These are phyloP conservation scores for Helminthosporium solani DNA, from an alignment of 2,329 filamentous ascomycete species.

Conservation along the genomic window DNA sequence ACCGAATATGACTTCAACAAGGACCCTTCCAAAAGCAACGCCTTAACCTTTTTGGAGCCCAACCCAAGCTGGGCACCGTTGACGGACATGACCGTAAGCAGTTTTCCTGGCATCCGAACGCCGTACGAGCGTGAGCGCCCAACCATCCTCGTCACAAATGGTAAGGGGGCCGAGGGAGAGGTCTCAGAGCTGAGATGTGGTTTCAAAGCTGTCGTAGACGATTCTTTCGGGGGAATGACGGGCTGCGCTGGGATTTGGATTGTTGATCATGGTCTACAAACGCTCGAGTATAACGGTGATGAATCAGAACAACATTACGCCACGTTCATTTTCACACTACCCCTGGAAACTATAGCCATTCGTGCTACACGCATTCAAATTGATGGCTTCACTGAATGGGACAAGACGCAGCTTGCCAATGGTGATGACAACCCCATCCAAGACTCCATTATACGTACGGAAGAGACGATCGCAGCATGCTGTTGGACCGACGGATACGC, in stretches of 20 bases:
- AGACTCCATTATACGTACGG: conserved; percentile 28
- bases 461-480: conserved; percentile 37
- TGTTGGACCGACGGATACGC: conserved; percentile 19
- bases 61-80: conserved; percentile 64
- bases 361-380: conserved; percentile 26
- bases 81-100: conserved; percentile 48
- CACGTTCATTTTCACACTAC: conserved; percentile 41
- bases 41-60: conserved; percentile 54
- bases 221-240: conserved; percentile 29
- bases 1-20: conserved; percentile 52
- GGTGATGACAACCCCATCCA: conserved; percentile 21
- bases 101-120: conserved; percentile 20
- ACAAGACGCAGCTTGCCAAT: conserved; percentile 20
- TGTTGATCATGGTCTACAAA: conserved; percentile 32
- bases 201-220: conserved; percentile 40
- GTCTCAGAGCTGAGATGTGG: conserved; percentile 48
- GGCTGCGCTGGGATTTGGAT: conserved; percentile 43
- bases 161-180: conserved; percentile 46
- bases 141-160: conserved; percentile 44
- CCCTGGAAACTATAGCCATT: conserved; percentile 31
- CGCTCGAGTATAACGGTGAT: conserved; percentile 27
- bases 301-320: conserved; percentile 32
- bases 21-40: conserved; percentile 49
- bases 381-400: conserved; percentile 23
- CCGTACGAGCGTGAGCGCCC: conserved; percentile 24